These are phyloP conservation scores for Eustoma russellianum DNA, from an alignment of 257 asterid genomes.

Conservation along the genomic window DNA sequence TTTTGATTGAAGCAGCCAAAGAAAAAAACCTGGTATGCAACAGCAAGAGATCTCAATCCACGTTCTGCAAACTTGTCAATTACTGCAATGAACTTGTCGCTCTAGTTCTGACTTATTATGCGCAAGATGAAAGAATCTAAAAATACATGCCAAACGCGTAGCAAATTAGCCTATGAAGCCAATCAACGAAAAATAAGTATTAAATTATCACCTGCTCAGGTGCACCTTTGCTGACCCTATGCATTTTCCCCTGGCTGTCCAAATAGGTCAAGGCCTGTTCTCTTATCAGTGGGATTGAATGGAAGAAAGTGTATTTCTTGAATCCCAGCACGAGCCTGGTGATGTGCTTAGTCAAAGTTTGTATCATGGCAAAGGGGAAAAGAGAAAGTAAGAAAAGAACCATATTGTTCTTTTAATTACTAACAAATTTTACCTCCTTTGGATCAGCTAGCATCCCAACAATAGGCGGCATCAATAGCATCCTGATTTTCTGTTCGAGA, in stretches of 20 bases:
- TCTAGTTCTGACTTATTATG: slow-evolving; percentile 42
- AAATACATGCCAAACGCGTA: slow-evolving; percentile 1
- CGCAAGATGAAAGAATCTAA: slow-evolving; percentile 32
- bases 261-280: slow-evolving; percentile 94
- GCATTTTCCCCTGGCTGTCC: slow-evolving; percentile 79
- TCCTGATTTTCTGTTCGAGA: slow-evolving; percentile 95
- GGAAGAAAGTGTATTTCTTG: slow-evolving; percentile 95
- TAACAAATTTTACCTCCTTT: slow-evolving; percentile 55
- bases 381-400: not conserved
- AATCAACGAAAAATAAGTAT: not conserved
- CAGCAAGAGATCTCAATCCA: slow-evolving; percentile 45
- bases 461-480: slow-evolving; percentile 92
- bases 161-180: slow-evolving; percentile 10
- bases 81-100: slow-evolving; percentile 38
- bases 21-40: slow-evolving; percentile 37
- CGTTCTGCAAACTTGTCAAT: slow-evolving; percentile 49
- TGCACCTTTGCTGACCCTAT: slow-evolving; percentile 99
- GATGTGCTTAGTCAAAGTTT: not conserved
- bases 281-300: slow-evolving; percentile 89
- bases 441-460: slow-evolving; percentile 98
- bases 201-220: slow-evolving; percentile 72
- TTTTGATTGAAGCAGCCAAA: not conserved
- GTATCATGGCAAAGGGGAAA: not conserved
- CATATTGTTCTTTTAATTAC: not conserved
- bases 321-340: slow-evolving; percentile 93